A percentile compares a stretch with the other conserved stretches of the same genome.
Conservation (phyloP, 495 filamentous ascomycete genomes). For the Podospora comata region DNA sequence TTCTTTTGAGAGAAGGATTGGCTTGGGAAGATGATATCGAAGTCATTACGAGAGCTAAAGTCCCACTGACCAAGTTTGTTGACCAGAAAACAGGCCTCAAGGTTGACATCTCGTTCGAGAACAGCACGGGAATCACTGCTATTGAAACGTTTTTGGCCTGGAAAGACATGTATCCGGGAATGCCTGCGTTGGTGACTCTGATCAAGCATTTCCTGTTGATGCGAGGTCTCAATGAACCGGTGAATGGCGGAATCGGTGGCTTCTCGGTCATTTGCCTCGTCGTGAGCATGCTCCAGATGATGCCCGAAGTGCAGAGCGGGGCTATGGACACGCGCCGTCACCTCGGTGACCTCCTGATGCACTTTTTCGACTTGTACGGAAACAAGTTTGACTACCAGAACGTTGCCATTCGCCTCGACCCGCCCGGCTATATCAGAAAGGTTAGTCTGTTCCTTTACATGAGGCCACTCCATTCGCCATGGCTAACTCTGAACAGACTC, state of each 20-base stretch:
- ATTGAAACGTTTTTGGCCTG: constrained; percentile 75
- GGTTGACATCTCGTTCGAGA: constrained; percentile 94
- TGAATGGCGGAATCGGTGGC: constrained; percentile 86
- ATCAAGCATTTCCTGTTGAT: constrained; percentile 92
- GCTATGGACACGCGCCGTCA: constrained; percentile 58
- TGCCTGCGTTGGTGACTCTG: constrained; percentile 77
- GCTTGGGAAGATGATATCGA: constrained; percentile 53
- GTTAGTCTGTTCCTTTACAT: constrained; percentile 42
- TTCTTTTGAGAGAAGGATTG: constrained; percentile 50
- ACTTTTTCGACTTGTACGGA: constrained; percentile 87
- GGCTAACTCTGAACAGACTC: constrained; percentile 33
- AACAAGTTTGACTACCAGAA: constrained; percentile 64
- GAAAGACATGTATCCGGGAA: constrained; percentile 72
- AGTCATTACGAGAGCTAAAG: constrained; percentile 70
- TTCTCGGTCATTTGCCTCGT: constrained; percentile 93
- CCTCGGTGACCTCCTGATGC: constrained; percentile 73
- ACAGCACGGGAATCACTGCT: constrained; percentile 71
- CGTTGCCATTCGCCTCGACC: constrained; percentile 69
- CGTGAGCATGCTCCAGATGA: constrained; percentile 75
- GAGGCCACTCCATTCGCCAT: not conserved
- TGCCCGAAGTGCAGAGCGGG: constrained; percentile 61
- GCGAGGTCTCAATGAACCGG: constrained; percentile 85
- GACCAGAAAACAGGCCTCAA: constrained; percentile 69
- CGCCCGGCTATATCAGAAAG: constrained; percentile 70
- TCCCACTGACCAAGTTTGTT: constrained; percentile 89